Base-by-base conservation (phyloP, 768 basidiomycete species). In the Xerocomellus dryophilus region DNA sequence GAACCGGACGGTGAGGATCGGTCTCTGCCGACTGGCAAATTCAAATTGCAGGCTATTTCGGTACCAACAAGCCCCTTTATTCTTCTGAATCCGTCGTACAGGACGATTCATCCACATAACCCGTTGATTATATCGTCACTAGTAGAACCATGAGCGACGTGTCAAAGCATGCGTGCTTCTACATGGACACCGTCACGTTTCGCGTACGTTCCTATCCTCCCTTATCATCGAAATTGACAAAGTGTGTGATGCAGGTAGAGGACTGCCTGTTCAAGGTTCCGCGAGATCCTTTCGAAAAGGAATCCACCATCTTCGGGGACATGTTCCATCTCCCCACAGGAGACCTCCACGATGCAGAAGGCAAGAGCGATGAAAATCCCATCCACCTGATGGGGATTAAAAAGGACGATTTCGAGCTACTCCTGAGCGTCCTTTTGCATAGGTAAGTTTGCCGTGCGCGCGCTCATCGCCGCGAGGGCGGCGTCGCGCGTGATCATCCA, bases 221-320 rank as follows among this genome's bases (percentile, higher is more conserved):
- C 10, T 43, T 18, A 9, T 9, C 18, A 51, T 12, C 4, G 5
- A 4, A 9, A 25, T 17, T 44, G 9, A 42, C 17, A 7, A 34
- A 9, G 4, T 8, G n/a, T n/a, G 5, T n/a, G 25, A 32, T 14
- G 4, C 12, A 66, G 64, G 65, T 66, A 5, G 65, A 66, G 25
- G 53, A 53, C 38, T 38, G 32, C 23, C 42, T 67, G 17, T 66
- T 68, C 41, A 58, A 49, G 39, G 34, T 66, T 2, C 61, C 65
- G 5, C 55, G 64, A 3, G 23, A 27, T 4, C 54, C 58, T 0
- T 57, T 66, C 18, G 59, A 61, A 36, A 23, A 29, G 1, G 55
- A 60, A n/a, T 66, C 65, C 10, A 53, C 32, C n/a, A 20, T 51
- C 23, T 66, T 66, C 38, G 25, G 45, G 20, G 58, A 58, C 42